These are phyloP conservation scores for Ulota crispa DNA, from an alignment of 225 moss, liverwort and hornwort species.

Conservation along the genomic window DNA sequence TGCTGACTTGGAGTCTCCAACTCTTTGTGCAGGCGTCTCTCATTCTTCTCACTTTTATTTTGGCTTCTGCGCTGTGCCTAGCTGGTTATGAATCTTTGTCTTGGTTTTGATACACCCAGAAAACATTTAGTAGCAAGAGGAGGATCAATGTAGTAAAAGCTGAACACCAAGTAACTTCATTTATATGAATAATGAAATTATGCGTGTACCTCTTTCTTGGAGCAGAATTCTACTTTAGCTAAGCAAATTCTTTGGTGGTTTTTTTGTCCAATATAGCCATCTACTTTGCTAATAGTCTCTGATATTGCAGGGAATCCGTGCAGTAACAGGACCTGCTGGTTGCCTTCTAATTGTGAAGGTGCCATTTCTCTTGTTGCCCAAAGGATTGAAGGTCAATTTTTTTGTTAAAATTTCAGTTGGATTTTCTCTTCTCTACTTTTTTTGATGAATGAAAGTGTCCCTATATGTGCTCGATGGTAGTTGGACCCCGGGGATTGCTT, in stretches of 20 bases:
- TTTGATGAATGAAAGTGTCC: neutral
- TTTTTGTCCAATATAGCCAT: neutral
- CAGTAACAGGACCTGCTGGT: constrained; percentile 93
- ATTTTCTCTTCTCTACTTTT: neutral
- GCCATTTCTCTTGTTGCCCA: constrained; percentile 12
- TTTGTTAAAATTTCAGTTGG: neutral
- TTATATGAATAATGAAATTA: neutral
- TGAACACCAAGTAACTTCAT: neutral
- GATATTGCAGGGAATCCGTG: constrained; percentile 82
- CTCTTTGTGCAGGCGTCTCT: constrained; percentile 23
- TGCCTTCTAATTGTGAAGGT: constrained; percentile 97
- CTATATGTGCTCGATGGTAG: neutral
- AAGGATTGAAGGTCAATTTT: neutral
- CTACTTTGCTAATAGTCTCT: constrained; percentile 7
- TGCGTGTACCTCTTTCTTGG: neutral
- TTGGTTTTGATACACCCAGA: neutral
- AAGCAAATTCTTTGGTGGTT: neutral
- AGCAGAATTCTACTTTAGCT: constrained; percentile 2
- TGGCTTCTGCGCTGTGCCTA: constrained; percentile 15
- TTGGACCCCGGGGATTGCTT: constrained; percentile 15
- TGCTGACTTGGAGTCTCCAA: constrained; percentile 16
- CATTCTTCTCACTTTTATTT: constrained; percentile 1
- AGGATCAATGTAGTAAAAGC: neutral
- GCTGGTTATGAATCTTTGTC: constrained; percentile 7
- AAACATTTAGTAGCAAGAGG: neutral